phyloP scores from a whole-genome alignment of 352 stramenopile species.

The Pythium apleroticum region DNA sequence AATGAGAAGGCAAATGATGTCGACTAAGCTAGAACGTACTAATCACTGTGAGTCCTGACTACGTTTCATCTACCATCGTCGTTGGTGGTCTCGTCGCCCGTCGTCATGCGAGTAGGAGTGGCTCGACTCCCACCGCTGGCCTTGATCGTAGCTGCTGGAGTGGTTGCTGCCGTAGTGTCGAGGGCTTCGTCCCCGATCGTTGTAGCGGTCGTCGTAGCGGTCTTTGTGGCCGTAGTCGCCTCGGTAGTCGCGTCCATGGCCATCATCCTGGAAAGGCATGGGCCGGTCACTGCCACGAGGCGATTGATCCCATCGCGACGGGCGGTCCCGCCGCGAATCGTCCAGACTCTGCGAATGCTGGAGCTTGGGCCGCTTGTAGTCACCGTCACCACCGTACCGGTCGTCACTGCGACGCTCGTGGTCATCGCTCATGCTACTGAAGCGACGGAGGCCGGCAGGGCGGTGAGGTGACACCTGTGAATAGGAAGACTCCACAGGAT shows the following conservation, averaged over 20 bases:
- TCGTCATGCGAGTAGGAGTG: background rate
- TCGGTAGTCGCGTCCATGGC: slow-evolving; percentile 3
- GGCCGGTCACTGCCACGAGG: slow-evolving; percentile 16
- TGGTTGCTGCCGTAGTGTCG: slow-evolving; percentile 10
- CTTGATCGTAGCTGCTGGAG: slow-evolving; percentile 6
- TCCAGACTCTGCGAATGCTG: slow-evolving; percentile 66
- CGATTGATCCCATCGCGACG: slow-evolving; percentile 36
- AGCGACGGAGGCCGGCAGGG: slow-evolving; percentile 15
- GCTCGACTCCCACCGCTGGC: slow-evolving; percentile 14
- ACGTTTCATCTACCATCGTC: slow-evolving; percentile 24
- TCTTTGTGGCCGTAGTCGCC: slow-evolving; percentile 1
- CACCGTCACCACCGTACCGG: slow-evolving; percentile 7
- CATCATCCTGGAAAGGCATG: slow-evolving; percentile 9
- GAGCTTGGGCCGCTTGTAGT: slow-evolving; percentile 58
- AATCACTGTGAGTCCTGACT: background rate
- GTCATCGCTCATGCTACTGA: slow-evolving; percentile 19
- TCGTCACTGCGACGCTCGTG: slow-evolving; percentile 25
- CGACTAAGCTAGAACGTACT: background rate
- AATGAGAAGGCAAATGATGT: background rate
- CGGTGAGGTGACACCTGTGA: slow-evolving; percentile 5
- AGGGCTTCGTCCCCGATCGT: slow-evolving; percentile 14
- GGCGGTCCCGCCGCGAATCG: slow-evolving; percentile 34
- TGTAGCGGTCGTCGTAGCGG: slow-evolving; percentile 12
- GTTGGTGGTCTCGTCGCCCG: slow-evolving; percentile 9
- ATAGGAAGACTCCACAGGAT: slow-evolving; percentile 17